Percentiles rank a stretch among this genome's conserved stretches.
These are phyloP conservation scores for Aspergillus fructus DNA, from an alignment of 2,329 filamentous ascomycete genomes.

Conservation along the genomic window DNA sequence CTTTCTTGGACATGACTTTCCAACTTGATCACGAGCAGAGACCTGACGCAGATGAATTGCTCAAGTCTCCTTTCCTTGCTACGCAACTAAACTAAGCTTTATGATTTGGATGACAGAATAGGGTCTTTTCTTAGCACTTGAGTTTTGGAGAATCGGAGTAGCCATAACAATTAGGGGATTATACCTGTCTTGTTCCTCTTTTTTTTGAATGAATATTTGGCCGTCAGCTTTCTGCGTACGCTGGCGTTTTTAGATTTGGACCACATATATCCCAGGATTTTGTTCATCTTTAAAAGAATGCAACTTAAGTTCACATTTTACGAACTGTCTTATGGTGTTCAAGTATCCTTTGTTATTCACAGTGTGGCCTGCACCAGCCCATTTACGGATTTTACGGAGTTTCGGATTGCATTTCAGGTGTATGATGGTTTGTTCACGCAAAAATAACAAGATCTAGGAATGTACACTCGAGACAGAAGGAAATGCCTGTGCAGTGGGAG, in stretches of 20 bases:
- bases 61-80: conserved; percentile 77
- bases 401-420: neutral
- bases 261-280: conserved; percentile 3
- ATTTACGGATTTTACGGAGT: neutral
- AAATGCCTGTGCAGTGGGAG: conserved; percentile 8
- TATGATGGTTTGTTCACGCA: neutral
- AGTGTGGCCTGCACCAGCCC: neutral
- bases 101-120: neutral
- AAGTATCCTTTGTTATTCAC: neutral
- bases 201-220: neutral
- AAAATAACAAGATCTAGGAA: neutral
- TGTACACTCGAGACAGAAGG: neutral
- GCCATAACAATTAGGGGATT: neutral
- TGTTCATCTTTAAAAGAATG: neutral
- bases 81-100: conserved; percentile 58
- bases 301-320: neutral
- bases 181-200: neutral
- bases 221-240: neutral
- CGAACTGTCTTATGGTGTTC: neutral
- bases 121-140: neutral
- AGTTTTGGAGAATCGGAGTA: conserved; percentile 13
- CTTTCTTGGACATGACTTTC: conserved; percentile 85
- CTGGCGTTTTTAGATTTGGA: conserved; percentile 6
- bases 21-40: conserved; percentile 92
- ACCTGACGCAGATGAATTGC: conserved; percentile 86